Conservation (phyloP, 257 asterid genomes). For the Nicotiana tomentosiformis region DNA sequence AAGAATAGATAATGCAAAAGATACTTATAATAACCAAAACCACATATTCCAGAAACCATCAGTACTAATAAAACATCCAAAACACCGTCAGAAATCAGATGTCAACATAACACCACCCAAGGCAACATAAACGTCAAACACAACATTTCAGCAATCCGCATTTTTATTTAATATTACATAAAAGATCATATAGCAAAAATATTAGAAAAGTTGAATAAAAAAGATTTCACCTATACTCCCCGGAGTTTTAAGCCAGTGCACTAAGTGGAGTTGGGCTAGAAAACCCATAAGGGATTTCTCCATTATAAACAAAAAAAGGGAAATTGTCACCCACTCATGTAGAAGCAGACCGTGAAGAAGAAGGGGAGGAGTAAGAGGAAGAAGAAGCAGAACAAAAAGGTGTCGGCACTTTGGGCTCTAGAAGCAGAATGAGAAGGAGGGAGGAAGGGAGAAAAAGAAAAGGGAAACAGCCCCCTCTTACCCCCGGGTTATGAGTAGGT, state of each 20-base stretch:
- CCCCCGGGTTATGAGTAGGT: no score
- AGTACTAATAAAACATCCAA: neutral
- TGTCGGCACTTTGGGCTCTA: neutral
- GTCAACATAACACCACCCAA: constrained; percentile 1
- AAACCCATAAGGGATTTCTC: neutral
- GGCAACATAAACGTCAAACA: neutral
- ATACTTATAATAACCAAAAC: neutral
- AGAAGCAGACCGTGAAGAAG: neutral
- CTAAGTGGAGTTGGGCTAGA: neutral
- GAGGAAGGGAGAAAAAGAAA: neutral
- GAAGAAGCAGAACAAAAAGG: neutral
- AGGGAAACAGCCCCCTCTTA: neutral
- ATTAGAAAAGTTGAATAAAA: neutral
- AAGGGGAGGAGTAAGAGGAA: neutral
- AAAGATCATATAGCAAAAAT: neutral
- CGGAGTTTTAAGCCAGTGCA: neutral
- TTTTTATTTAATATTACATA: neutral
- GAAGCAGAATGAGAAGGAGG: neutral
- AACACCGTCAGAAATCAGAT: neutral
- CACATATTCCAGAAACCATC: neutral
- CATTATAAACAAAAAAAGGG: neutral
- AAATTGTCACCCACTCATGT: neutral
- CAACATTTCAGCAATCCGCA: neutral
- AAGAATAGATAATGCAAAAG: neutral
- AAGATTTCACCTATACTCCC: neutral